Evolutionary conservation across 2,329 filamentous ascomycete species (phyloP), one percentile per base, ranked within the genome.

Genomic region (Calonectria multiphialidica): DNA sequence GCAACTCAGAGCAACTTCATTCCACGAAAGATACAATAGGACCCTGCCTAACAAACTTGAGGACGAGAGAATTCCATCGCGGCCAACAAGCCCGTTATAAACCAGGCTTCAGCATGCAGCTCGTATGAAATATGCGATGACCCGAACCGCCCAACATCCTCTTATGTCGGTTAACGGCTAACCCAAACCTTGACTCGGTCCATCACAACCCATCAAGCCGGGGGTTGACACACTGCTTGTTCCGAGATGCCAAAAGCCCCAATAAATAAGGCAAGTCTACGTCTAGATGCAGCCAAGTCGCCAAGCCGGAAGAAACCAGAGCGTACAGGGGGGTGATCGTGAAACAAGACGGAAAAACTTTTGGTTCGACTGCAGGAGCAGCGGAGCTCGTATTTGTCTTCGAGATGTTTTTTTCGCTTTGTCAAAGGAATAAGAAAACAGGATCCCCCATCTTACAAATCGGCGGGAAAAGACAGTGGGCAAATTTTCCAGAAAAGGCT

Each of bases 341-440:
- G 53, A 59, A 59, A 59, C 53, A 59, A 40, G 53, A 59, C 53
- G 53, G 53, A 59, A 59, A 59, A 59, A 40, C n/a, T 59, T 18
- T 15, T 59, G 53, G 33, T 40, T 59, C n/a, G 35, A 12, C 53
- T 59, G 35, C 18, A 23, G 7, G 8, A 59, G 25, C 35, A 28
- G 53, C 8, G 53, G 53, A 9, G 53, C 53, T 59, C 53, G 53
- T 59, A 59, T 59, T 59, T 40, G 33, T n/a, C 33, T 37, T 16
- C 33, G 53, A 23, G 35, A 59, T 59, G 35, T 25, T 37, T 25
- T 8, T 37, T 59, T 59, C 33, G 53, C n/a, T 25, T 59, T 25
- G 53, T 40, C 35, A 8, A n/a, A n/a, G 33, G 53, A 15, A 59
- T n/a, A 53, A 33, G 9, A 16, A 5, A 10, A 25, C 16, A 30